Percentiles rank a stretch among this genome's conserved stretches.
Evolutionary conservation across 2,329 filamentous ascomycete genomes (phyloP).

Genomic region (Colletotrichum endophyticum): DNA sequence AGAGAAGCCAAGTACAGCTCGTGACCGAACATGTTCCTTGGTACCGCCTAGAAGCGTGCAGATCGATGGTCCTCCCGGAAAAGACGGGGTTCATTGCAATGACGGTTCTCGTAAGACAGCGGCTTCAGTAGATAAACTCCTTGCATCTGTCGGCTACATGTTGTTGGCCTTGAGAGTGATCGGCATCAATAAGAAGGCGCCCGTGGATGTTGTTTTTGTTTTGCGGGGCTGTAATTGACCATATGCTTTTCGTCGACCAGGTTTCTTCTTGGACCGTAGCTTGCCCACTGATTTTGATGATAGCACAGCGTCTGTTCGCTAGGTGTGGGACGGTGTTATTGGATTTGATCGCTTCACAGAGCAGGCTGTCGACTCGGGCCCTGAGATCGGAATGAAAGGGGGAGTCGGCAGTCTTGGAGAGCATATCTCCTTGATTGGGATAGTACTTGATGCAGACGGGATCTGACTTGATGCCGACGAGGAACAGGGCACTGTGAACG

Average conservation of each 20-base stretch:
- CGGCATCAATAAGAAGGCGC: neutral
- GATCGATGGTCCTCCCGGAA: neutral
- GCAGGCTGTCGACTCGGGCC: neutral
- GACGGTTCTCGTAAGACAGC: neutral
- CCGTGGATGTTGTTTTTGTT: neutral
- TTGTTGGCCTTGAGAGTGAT: neutral
- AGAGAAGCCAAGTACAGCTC: neutral
- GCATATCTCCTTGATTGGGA: neutral
- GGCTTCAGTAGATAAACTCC: neutral
- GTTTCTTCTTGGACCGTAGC: rapidly evolving
- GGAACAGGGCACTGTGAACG: neutral
- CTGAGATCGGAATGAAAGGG: neutral
- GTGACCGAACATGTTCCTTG: neutral
- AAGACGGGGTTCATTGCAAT: neutral
- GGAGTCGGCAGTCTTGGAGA: neutral
- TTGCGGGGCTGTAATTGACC: neutral
- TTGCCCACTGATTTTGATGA: neutral
- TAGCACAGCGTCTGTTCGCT: neutral
- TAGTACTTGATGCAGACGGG: neutral
- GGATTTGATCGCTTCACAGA: neutral
- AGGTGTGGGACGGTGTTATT: neutral
- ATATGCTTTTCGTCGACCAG: neutral
- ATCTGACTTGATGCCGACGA: neutral
- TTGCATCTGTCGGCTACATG: neutral
- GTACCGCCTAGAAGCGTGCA: neutral